Base-by-base conservation (phyloP, 495 filamentous ascomycete species). In the Penicillium alfredii region DNA sequence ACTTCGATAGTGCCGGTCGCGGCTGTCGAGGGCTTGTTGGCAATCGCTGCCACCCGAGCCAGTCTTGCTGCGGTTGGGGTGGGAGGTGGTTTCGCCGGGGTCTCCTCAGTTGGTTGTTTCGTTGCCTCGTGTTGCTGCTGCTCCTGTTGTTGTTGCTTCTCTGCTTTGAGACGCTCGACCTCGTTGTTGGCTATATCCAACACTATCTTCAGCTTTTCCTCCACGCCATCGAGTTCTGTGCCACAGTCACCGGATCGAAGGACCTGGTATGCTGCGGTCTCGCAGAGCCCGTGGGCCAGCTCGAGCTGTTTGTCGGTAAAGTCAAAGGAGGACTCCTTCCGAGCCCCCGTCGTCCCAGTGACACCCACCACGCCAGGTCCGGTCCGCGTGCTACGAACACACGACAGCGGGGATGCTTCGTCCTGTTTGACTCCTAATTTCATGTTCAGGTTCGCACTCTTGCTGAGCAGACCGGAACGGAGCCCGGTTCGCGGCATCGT, bases 181-280 rank as follows among this genome's bases (percentile, higher is more conserved):
- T 74, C 69, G 8, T 54, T 56, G 9, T 44, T 53, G 7, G 61
- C 57, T 11, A 68, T 45, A n/a, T 63, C 52, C 4, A 65, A 50
- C 16, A 73, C 49, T n/a, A 51, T 46, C 13, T 60, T 58, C 38
- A 74, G 68, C n/a, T 64, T 64, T 34, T 66, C 63, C 51, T 81
- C 77, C 27, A 88, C 82, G 17, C 76, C 78, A 8, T 71, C 64
- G 10, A 93, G 72, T 61, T 94, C 85, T 13, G 74, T 69, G 11
- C 63, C 68, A 59, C 88, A 95, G 41, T 89, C 80, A 13, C 88
- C 88, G 35, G 84, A 78, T 13, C 88, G 77, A 8, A 95, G 71
- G 38, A 93, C 86, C 53, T 92, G 84, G 56, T 90, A 88, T 2
- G 88, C 88, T 9, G 77, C 88, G 34, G 78, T 76, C 60, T 94